Base-by-base conservation (phyloP, 352 stramenopile genomes). In the Pythium dissotocum region DNA sequence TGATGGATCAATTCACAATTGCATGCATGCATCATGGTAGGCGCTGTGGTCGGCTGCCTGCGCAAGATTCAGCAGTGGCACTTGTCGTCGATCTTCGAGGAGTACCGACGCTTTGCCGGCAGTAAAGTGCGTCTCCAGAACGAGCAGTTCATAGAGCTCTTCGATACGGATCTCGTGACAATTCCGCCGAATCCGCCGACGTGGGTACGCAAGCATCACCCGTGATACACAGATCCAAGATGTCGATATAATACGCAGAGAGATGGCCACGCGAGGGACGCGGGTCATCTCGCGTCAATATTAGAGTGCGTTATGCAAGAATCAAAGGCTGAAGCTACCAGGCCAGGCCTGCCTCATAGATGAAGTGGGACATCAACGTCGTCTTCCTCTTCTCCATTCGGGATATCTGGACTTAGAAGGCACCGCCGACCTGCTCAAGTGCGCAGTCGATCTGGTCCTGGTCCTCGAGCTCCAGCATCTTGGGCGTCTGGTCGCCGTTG, bases 391-490 rank as follows among this genome's bases (percentile, higher is more conserved):
- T 42, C 26, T 46, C 40, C 42, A 42, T 48, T 56, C 16, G 18
- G 18, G 46, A 53, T 60, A 10, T n/a, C 12, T 36, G 2, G 42
- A 24, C 60, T 80, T 81, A 92, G 59, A 70, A 79, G 40, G 46
- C 61, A 44, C 89, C 89, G 49, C 89, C 89, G 36, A 93, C 85
- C 71, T 97, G 89, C 72, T 97, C 88, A 6, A 99, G 84, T 72
- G 98, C 92, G 68, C 94, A 98, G 81, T 99, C 96, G 73, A 99
- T 99, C 77, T 99, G 94, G 80, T 99, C 97, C 79, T 99, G 95
- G 76, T 99, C 97, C 72, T 99, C 96, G 54, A 99, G 84, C 65
- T 99, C 97, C 40, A 99, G 77, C 87, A 94, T 97, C 82, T 98
- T 98, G 10, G 97, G 97, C 26, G 97, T 99, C 63, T 95, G 76